A percentile compares a stretch with the other conserved stretches of the same genome.
phyloP scores from a whole-genome alignment of 2,329 filamentous ascomycete species.

The Tolypocladium amazonense region DNA sequence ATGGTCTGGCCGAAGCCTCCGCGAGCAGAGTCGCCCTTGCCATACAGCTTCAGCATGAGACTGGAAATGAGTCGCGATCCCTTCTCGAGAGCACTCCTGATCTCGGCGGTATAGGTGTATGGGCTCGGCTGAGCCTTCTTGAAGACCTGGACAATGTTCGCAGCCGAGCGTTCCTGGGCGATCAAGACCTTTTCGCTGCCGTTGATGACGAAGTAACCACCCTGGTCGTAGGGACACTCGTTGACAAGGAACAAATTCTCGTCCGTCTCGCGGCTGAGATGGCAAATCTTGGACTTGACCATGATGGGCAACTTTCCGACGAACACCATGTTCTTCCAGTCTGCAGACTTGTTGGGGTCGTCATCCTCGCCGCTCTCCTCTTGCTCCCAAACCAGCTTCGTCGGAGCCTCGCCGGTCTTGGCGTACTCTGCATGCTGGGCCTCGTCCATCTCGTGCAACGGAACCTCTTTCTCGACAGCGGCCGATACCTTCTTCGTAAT shows the following conservation, averaged over 20 bases:
- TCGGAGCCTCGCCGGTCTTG: constrained; percentile 46
- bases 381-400: constrained; percentile 49
- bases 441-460: constrained; percentile 57
- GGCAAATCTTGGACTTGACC: constrained; percentile 95
- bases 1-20: constrained; percentile 80
- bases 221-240: constrained; percentile 96
- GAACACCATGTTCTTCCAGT: constrained; percentile 65
- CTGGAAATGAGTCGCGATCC: constrained; percentile 91
- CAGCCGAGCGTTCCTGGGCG: constrained; percentile 91
- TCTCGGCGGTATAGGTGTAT: constrained; percentile 89
- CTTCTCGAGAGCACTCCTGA: constrained; percentile 91
- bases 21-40: constrained; percentile 68
- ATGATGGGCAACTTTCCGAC: constrained; percentile 96
- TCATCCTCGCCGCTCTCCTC: constrained; percentile 41
- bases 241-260: constrained; percentile 83
- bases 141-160: constrained; percentile 98
- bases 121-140: constrained; percentile 91
- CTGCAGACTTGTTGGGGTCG: constrained; percentile 40
- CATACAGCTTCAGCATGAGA: constrained; percentile 79
- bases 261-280: constrained; percentile 72
- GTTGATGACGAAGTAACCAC: constrained; percentile 98
- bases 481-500: constrained; percentile 79
- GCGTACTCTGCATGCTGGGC: constrained; percentile 46
- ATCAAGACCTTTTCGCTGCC: constrained; percentile 98
- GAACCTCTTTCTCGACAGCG: constrained; percentile 64